phyloP scores from a whole-genome alignment of 2,329 filamentous ascomycete species.

The Neofusicoccum umdonicola region DNA sequence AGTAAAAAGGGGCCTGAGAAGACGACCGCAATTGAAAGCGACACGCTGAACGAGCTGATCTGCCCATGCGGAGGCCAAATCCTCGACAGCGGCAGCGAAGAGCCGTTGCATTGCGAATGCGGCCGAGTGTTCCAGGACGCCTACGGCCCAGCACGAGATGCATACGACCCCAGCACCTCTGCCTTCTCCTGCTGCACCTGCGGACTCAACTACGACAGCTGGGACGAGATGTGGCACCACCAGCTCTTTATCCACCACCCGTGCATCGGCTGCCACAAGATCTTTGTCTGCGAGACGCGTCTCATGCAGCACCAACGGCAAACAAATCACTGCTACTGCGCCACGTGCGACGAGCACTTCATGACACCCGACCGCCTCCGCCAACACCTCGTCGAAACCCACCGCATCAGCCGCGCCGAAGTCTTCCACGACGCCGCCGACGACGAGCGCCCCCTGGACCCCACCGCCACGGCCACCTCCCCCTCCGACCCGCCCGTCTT shows the following conservation, averaged over 20 bases:
- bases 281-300: slow-evolving; percentile 13
- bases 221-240: slow-evolving; percentile 18
- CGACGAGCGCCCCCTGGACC: slow-evolving; percentile 6
- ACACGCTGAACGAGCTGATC: slow-evolving; percentile 14
- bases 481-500: neutral
- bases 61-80: slow-evolving; percentile 11
- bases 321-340: slow-evolving; percentile 14
- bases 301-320: slow-evolving; percentile 9
- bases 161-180: neutral
- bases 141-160: slow-evolving; percentile 5
- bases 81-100: neutral
- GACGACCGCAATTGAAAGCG: neutral
- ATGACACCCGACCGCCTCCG: slow-evolving; percentile 17
- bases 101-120: neutral
- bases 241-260: slow-evolving; percentile 16
- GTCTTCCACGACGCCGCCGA: slow-evolving; percentile 1
- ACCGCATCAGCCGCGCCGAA: slow-evolving; percentile 1
- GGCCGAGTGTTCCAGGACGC: slow-evolving; percentile 8
- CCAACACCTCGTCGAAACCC: slow-evolving; percentile 11
- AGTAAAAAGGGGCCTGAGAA: slow-evolving; percentile 13
- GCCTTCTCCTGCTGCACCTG: slow-evolving; percentile 10
- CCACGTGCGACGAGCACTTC: slow-evolving; percentile 13
- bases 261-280: slow-evolving; percentile 17
- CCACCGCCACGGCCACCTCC: neutral
- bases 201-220: slow-evolving; percentile 2